Conservation (phyloP, 1,284 basidiomycete species). For the Tylopilus sp. region DNA sequence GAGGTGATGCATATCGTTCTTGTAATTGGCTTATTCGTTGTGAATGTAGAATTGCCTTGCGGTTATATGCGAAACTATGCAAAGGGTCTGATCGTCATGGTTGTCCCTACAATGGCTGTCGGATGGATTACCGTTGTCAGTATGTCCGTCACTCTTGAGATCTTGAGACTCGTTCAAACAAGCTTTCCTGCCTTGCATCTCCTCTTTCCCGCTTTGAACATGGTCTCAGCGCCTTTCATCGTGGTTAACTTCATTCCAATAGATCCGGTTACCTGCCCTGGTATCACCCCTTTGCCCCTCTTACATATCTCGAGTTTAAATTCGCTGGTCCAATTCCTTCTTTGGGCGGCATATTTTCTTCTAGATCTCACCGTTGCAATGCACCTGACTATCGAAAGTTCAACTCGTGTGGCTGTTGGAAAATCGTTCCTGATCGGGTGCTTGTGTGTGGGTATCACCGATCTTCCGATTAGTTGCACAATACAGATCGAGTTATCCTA, state of each 20-base stretch:
- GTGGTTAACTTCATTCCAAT: constrained; percentile 95
- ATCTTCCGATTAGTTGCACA: constrained; percentile 13
- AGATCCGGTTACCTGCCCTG: constrained; percentile 83
- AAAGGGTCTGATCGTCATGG: constrained; percentile 70
- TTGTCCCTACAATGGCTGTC: constrained; percentile 84
- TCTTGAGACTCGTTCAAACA: not conserved
- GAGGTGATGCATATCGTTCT: constrained; percentile 83
- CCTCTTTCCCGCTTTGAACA: constrained; percentile 77
- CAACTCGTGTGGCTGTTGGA: constrained; percentile 72
- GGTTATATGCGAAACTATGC: constrained; percentile 73
- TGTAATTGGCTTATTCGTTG: constrained; percentile 76
- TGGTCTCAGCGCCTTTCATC: constrained; percentile 84
- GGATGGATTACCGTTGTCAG: constrained; percentile 79
- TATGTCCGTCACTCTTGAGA: constrained; percentile 33
- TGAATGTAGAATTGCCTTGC: constrained; percentile 78
- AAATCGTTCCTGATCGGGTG: constrained; percentile 88
- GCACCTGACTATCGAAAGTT: constrained; percentile 83
- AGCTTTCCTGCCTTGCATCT: constrained; percentile 59
- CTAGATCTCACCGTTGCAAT: constrained; percentile 85
- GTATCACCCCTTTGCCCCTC: constrained; percentile 43
- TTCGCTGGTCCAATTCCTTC: constrained; percentile 50
- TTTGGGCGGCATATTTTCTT: constrained; percentile 89
- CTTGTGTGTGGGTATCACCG: constrained; percentile 67
- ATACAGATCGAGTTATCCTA: constrained; percentile 88
- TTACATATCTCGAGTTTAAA: not conserved